Base-by-base conservation (phyloP, 352 stramenopile species). In the Phytopythium sindhum region DNA sequence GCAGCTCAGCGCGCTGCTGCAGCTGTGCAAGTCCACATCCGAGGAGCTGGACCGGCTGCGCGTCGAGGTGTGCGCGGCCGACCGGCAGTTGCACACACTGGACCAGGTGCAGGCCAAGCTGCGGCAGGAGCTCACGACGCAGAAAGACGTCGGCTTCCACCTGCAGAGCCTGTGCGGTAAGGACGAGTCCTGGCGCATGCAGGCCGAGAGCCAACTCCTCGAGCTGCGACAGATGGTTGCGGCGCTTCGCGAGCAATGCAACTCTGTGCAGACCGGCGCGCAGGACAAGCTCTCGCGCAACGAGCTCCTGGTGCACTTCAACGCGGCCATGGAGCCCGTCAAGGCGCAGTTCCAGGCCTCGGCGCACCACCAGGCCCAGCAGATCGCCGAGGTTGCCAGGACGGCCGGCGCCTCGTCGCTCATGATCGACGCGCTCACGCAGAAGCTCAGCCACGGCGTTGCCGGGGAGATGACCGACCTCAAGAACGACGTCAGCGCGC, bases 131-230 rank as follows among this genome's bases (percentile, higher is more conserved):
- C 73, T 92, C 15, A 91, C 83, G 23, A 91, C 84, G 2, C 85
- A 93, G 63, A 91, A 93, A 28, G 84, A 92, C 33, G 90, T 93
- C 37, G 74, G 77, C 17, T 93, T 88, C 62, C 81, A 95, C 45
- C 61, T 95, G 42, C 83, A 93, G 69, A 89, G 81, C 0, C 78
- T 93, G 71, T 90, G 79, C 42, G 86, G 84, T n/a, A 95, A 92
- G 61, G 86, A 95, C 66, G 84, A 93, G 61, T 87, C 84, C 23
- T 95, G 86, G 83, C 81, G 84, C 23, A 89, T 93, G 75, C 84
- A 93, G 57, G 81, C 84, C 2, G 84, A 95, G 41, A 93, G 93
- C 60, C 80, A 93, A 29, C 60, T 93, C 33, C 69, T 93, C 21
- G 86, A 93, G 61, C 58, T 95, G 37, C 81, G 84, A 5, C 83